phyloP scores from a whole-genome alignment of 2,329 filamentous ascomycete species.

The Colletotrichum sp. region DNA sequence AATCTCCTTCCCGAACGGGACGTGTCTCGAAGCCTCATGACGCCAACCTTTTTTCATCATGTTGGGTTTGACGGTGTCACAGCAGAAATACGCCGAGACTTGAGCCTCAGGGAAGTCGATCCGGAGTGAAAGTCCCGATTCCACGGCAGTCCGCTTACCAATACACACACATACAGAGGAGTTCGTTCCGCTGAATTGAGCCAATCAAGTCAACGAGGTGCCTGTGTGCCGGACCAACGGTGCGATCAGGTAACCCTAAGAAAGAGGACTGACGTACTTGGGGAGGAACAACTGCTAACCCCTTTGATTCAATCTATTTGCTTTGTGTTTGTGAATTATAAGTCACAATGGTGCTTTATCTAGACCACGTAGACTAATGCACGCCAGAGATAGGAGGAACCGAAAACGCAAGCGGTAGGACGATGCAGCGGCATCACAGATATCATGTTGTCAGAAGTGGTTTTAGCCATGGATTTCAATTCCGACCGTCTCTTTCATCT shows the following conservation, averaged over 20 bases:
- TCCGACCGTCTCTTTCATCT: no score
- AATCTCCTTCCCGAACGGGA: neutral
- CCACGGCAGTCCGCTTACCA: neutral
- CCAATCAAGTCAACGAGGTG: neutral
- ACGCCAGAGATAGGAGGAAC: no score
- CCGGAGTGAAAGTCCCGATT: neutral
- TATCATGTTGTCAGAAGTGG: no score
- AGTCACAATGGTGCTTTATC: no score
- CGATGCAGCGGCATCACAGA: no score
- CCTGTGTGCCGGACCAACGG: neutral
- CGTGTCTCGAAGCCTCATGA: conserved; percentile 2
- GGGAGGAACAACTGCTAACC: neutral
- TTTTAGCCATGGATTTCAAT: no score
- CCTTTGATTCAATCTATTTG: no score
- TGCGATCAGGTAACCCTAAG: neutral
- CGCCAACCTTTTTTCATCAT: neutral
- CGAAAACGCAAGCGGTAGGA: no score
- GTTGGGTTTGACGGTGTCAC: neutral
- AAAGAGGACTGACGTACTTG: neutral
- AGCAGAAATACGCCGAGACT: neutral
- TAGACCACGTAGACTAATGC: no score
- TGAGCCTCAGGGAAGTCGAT: neutral
- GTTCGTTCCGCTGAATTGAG: neutral
- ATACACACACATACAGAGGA: neutral
- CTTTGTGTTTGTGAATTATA: no score